A percentile compares a stretch with the other conserved stretches of the same genome.
Evolutionary conservation across 164 flowering plant genomes (phyloP).

Genomic region (Brasenia schreberi): DNA sequence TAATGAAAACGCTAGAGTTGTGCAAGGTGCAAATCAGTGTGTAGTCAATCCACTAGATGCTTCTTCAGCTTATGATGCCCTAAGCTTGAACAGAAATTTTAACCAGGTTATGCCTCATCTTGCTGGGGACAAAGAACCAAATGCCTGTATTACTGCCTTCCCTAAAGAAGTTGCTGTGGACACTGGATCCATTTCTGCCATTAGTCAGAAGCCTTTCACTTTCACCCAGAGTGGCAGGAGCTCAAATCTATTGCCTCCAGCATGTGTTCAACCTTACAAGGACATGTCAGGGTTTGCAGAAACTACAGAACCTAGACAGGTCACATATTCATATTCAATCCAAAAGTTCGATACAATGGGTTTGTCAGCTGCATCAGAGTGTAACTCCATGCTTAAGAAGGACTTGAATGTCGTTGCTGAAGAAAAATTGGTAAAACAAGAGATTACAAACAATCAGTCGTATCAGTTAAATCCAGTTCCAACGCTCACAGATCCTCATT

Average conservation of each 20-base stretch:
- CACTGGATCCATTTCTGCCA: neutral
- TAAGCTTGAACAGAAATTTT: conserved; percentile 19
- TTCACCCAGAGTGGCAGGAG: neutral
- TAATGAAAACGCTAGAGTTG: conserved; percentile 36
- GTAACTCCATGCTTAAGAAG: conserved; percentile 4
- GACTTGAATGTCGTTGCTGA: conserved; percentile 9
- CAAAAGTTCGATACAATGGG: conserved; percentile 14
- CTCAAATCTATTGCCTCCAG: conserved; percentile 10
- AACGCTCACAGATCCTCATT: conserved; percentile 9
- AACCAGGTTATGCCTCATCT: neutral
- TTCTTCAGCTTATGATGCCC: conserved; percentile 21
- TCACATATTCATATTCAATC: conserved; percentile 14
- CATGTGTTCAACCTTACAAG: conserved; percentile 13
- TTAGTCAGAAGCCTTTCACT: neutral
- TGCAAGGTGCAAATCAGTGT: conserved; percentile 16
- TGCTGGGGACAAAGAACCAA: neutral
- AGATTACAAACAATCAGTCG: conserved; percentile 11
- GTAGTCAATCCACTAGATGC: conserved; percentile 38
- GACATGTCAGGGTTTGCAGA: conserved; percentile 16
- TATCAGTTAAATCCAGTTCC: conserved; percentile 7
- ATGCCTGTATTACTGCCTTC: neutral
- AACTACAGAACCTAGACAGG: conserved; percentile 12
- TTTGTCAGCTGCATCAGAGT: conserved; percentile 7
- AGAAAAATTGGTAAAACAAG: conserved; percentile 12
- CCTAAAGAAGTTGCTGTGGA: neutral